phyloP scores from a whole-genome alignment of 768 basidiomycete species.

The Hydnum rufescens region DNA sequence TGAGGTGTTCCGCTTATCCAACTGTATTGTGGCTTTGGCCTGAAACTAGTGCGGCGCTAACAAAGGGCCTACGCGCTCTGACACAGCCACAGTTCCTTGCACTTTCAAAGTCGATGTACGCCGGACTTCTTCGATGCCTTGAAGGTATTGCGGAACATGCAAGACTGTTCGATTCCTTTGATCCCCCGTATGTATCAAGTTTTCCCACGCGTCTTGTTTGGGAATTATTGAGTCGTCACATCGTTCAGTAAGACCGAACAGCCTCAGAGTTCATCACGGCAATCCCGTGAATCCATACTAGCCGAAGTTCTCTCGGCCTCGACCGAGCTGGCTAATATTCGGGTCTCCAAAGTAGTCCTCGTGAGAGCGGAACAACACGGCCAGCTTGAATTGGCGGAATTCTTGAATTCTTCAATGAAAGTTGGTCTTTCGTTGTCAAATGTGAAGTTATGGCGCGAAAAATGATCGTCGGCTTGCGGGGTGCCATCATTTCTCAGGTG shows the following conservation, averaged over 20 bases:
- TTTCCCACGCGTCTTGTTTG: too few species aligned
- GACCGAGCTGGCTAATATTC: conserved; percentile 69
- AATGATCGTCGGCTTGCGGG: conserved; percentile 87
- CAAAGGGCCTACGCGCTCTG: conserved; percentile 43
- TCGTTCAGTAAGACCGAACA: neutral
- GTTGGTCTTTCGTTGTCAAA: conserved; percentile 77
- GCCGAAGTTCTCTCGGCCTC: conserved; percentile 58
- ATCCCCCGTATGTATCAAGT: too few species aligned
- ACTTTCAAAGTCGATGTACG: conserved; percentile 41
- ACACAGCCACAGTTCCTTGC: conserved; percentile 45
- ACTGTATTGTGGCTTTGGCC: too few species aligned
- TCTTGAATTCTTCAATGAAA: conserved; percentile 64
- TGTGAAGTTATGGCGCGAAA: conserved; percentile 70
- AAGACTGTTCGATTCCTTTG: conserved; percentile 27
- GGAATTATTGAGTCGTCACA: too few species aligned
- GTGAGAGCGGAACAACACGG: conserved; percentile 65
- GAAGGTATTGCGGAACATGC: conserved; percentile 48
- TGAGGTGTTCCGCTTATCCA: neutral
- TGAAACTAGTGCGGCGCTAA: conserved; percentile 19
- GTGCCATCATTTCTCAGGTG: conserved; percentile 68
- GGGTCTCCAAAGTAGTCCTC: conserved; percentile 58
- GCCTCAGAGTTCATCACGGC: neutral
- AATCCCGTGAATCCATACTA: conserved; percentile 4
- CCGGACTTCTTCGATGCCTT: conserved; percentile 39
- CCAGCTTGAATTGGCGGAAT: conserved; percentile 46